These are phyloP conservation scores for Globisporangium lucens DNA, from an alignment of 352 stramenopile species.

Conservation along the genomic window DNA sequence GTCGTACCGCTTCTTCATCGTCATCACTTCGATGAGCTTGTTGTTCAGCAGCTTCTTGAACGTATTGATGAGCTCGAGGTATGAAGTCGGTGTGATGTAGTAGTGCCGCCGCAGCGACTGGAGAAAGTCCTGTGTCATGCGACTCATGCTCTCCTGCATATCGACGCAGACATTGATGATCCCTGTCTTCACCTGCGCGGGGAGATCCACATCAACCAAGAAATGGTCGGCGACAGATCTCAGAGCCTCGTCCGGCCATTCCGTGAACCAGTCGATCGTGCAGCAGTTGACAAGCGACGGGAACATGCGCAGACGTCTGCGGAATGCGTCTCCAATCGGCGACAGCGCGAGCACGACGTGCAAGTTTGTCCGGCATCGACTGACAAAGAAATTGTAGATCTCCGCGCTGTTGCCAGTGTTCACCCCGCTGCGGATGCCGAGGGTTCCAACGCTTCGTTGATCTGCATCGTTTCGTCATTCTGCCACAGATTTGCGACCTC, in stretches of 20 bases:
- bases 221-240: conserved; percentile 92
- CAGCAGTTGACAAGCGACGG: conserved; percentile 96
- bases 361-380: conserved; percentile 89
- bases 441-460: conserved; percentile 75
- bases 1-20: conserved; percentile 90
- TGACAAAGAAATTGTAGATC: conserved; percentile 91
- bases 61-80: conserved; percentile 94
- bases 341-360: conserved; percentile 93
- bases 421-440: conserved; percentile 50
- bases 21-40: conserved; percentile 90
- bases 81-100: conserved; percentile 95
- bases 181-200: conserved; percentile 65
- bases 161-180: conserved; percentile 95
- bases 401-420: conserved; percentile 75
- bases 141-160: conserved; percentile 92
- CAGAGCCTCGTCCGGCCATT: conserved; percentile 94
- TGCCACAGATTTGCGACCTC: conserved; percentile 92
- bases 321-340: conserved; percentile 93
- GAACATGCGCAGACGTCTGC: conserved; percentile 93
- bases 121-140: conserved; percentile 81
- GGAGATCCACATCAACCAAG: conserved; percentile 86
- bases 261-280: conserved; percentile 96
- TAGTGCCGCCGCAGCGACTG: conserved; percentile 89
- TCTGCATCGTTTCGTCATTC: conserved; percentile 85
- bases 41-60: conserved; percentile 93